phyloP scores from a whole-genome alignment of 2,329 filamentous ascomycete species.

The Ophiosphaerella korrae region DNA sequence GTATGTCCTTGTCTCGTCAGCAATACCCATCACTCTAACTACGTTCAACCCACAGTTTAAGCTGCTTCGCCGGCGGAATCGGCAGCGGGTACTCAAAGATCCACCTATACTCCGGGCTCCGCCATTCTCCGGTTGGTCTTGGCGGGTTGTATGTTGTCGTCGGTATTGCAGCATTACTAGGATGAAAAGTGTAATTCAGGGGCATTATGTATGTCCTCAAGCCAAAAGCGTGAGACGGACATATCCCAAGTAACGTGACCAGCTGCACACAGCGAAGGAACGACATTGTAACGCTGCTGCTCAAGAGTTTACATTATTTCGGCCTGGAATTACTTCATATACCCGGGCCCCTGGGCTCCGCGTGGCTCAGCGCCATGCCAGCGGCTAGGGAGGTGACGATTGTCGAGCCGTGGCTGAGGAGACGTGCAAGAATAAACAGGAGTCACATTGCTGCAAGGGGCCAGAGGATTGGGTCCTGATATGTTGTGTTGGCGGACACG shows the following conservation, averaged over 20 bases:
- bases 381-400: background rate
- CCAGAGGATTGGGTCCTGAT: background rate
- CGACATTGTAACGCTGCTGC: background rate
- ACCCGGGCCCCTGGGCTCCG: too few species aligned
- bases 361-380: too few species aligned
- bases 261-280: background rate
- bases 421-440: background rate
- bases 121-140: conserved; percentile 26
- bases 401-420: background rate
- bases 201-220: background rate
- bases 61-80: conserved; percentile 52
- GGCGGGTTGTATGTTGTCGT: conserved; percentile 9
- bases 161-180: background rate
- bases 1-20: conserved; percentile 35
- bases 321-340: background rate
- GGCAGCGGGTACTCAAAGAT: conserved; percentile 52
- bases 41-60: conserved; percentile 45
- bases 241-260: background rate
- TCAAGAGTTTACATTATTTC: background rate
- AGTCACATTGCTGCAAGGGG: background rate
- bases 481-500: background rate
- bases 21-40: conserved; percentile 8
- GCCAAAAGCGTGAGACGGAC: background rate
- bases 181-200: background rate
- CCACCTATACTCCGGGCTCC: conserved; percentile 46